Conservation (phyloP, 345 rosid genomes). For the Arabidopsis arenosa region DNA sequence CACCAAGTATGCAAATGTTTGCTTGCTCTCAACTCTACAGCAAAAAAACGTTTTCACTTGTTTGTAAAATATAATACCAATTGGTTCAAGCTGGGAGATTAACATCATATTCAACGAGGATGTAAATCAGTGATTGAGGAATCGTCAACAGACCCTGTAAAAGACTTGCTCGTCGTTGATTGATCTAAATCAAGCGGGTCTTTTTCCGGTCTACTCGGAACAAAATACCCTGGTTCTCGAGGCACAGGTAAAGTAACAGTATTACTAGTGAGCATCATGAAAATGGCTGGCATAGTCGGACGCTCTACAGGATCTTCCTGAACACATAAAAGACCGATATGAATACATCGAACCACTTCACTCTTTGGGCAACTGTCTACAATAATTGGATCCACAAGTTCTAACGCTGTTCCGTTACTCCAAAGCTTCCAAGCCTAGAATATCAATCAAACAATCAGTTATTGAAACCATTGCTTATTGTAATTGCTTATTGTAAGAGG, state of each 20-base stretch:
- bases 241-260: slow-evolving; percentile 35
- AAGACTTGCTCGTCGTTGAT: too few relatives aligned
- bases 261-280: slow-evolving; percentile 47
- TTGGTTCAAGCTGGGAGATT: too few relatives aligned
- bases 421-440: slow-evolving; percentile 61
- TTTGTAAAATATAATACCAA: too few relatives aligned
- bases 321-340: slow-evolving; percentile 59
- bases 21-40: too few relatives aligned
- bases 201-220: not conserved
- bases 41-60: too few relatives aligned
- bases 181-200: not conserved
- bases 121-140: too few relatives aligned
- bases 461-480: not conserved
- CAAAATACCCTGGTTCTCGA: slow-evolving; percentile 1
- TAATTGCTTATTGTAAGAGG: not conserved
- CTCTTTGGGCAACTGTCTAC: slow-evolving; percentile 27
- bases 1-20: too few relatives aligned
- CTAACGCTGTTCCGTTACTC: slow-evolving; percentile 47
- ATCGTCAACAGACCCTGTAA: not conserved
- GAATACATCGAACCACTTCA: slow-evolving; percentile 54
- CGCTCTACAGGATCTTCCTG: slow-evolving; percentile 56
- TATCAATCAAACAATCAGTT: not conserved
- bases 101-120: too few relatives aligned
- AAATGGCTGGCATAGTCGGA: slow-evolving; percentile 52
- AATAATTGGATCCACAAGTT: slow-evolving; percentile 51